Evolutionary conservation across 1,284 basidiomycete species (phyloP).

Genomic region (Leccinum glutinopallens): DNA sequence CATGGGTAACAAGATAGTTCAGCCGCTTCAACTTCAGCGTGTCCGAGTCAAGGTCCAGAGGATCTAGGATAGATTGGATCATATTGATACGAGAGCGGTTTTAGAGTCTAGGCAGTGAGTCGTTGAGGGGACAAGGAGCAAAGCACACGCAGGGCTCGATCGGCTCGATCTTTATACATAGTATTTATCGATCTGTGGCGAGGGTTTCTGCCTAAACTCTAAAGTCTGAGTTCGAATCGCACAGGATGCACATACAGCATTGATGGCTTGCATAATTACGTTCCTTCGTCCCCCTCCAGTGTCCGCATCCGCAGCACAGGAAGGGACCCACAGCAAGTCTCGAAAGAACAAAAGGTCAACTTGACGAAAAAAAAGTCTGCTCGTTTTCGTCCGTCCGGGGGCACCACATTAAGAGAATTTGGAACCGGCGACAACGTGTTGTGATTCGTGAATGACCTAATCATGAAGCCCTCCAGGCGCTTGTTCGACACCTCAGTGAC

Average conservation of each 20-base stretch:
- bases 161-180: not conserved
- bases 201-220: constrained; percentile 2
- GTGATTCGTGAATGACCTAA: not conserved
- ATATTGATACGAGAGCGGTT: not conserved
- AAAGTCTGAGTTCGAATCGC: constrained; percentile 1
- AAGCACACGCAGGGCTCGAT: too few relatives aligned
- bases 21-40: not conserved
- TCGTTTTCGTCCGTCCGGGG: not conserved
- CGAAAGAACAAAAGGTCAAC: constrained; percentile 8
- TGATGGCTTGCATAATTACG: too few relatives aligned
- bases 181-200: not conserved
- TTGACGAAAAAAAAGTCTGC: too few relatives aligned
- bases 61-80: not conserved
- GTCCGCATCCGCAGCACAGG: constrained; percentile 2
- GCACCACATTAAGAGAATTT: not conserved
- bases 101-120: not conserved
- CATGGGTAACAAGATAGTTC: not conserved
- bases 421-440: not conserved
- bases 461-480: not conserved
- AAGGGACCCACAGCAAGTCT: not conserved
- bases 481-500: too few relatives aligned
- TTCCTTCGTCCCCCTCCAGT: not conserved
- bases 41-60: not conserved
- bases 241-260: constrained; percentile 12
- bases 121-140: not conserved